These are phyloP conservation scores for Heterobasidion parviporum DNA, from an alignment of 1,284 basidiomycete genomes.

Conservation along the genomic window DNA sequence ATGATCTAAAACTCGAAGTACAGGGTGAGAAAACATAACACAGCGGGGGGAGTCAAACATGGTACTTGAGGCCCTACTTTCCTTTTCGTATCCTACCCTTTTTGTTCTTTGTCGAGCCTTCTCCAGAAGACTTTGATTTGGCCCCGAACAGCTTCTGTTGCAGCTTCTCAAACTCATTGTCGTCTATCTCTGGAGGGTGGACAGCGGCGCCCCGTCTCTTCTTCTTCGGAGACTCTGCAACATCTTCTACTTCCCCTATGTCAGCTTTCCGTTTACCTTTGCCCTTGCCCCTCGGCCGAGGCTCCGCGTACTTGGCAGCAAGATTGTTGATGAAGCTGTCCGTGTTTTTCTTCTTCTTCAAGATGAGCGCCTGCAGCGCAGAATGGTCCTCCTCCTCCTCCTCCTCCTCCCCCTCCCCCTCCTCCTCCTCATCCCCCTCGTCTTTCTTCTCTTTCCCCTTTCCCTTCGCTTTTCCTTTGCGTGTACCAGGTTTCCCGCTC, in stretches of 20 bases:
- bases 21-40: neutral
- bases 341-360: slow-evolving; percentile 68
- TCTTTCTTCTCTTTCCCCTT: slow-evolving; percentile 24
- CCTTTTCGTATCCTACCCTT: slow-evolving; percentile 21
- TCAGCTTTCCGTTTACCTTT: slow-evolving; percentile 39
- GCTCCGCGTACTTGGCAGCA: slow-evolving; percentile 73
- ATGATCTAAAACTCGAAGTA: neutral
- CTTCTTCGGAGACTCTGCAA: slow-evolving; percentile 39
- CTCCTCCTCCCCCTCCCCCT: slow-evolving; percentile 44
- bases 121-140: slow-evolving; percentile 22
- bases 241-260: slow-evolving; percentile 26
- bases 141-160: slow-evolving; percentile 52
- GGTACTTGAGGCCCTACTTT: slow-evolving; percentile 4
- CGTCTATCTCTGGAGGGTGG: slow-evolving; percentile 51
- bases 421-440: slow-evolving; percentile 31
- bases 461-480: slow-evolving; percentile 51
- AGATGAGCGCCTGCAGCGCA: slow-evolving; percentile 74
- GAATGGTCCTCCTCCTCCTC: slow-evolving; percentile 57
- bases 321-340: slow-evolving; percentile 70
- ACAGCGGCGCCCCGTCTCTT: slow-evolving; percentile 31
- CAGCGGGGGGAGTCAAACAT: no score
- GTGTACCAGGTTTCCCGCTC: slow-evolving; percentile 59
- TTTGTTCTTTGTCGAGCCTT: slow-evolving; percentile 23
- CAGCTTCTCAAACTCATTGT: slow-evolving; percentile 58
- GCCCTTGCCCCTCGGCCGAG: slow-evolving; percentile 26